phyloP scores from a whole-genome alignment of 768 basidiomycete species.

The Lentinula raphanica region DNA sequence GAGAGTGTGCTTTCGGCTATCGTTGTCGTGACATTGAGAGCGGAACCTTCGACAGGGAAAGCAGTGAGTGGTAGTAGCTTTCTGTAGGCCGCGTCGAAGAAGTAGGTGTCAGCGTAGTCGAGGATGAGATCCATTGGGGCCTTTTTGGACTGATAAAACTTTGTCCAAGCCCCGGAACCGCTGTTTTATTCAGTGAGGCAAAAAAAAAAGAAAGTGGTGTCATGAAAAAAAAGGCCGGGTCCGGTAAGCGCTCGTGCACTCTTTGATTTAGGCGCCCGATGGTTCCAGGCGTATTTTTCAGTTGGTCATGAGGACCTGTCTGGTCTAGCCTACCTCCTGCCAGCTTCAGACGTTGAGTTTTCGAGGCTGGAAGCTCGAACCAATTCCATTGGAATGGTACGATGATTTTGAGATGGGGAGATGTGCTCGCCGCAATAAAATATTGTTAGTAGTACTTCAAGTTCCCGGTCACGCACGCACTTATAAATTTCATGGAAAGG shows the following conservation, averaged over 20 bases:
- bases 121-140: conserved; percentile 81
- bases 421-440: too few species aligned
- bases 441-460: too few species aligned
- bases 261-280: not conserved
- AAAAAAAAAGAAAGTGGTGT: not conserved
- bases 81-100: conserved; percentile 80
- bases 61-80: conserved; percentile 60
- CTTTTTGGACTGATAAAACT: not conserved
- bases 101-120: conserved; percentile 55
- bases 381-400: not conserved
- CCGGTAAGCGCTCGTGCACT: not conserved
- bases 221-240: not conserved
- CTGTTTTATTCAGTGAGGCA: not conserved
- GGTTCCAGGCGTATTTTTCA: not conserved
- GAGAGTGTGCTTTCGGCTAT: conserved; percentile 37
- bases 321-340: too few species aligned
- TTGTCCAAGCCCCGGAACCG: not conserved
- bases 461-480: too few species aligned
- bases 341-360: too few species aligned
- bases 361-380: too few species aligned
- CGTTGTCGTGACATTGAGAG: conserved; percentile 25
- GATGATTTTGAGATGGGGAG: too few species aligned
- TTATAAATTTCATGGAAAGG: too few species aligned
- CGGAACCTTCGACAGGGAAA: conserved; percentile 38
- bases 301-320: too few species aligned